phyloP scores from a whole-genome alignment of 148 eudicot genomes.

The Amaranthus palmeri region DNA sequence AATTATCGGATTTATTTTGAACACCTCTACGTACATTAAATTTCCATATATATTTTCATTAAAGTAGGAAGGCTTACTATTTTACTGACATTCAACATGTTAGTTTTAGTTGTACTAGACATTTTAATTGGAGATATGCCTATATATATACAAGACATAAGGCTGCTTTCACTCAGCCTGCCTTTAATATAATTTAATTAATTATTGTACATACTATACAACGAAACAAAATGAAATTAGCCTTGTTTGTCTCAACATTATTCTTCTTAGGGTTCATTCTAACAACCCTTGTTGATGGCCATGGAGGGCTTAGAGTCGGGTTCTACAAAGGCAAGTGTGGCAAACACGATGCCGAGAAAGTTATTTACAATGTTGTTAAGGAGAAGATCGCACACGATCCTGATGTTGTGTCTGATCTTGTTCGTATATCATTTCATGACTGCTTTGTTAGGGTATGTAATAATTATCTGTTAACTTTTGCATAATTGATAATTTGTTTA shows the following conservation, averaged over 20 bases:
- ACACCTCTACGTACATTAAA: no score
- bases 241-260: background rate
- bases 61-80: no score
- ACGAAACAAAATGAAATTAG: background rate
- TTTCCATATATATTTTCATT: no score
- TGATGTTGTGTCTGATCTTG: slow-evolving; percentile 8
- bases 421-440: slow-evolving; percentile 19
- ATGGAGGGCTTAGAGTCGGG: background rate
- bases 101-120: no score
- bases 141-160: no score
- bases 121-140: no score
- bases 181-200: no score
- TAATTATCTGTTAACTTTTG: background rate
- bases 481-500: background rate
- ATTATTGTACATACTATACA: no score
- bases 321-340: background rate
- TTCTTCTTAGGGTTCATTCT: background rate
- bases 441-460: slow-evolving; percentile 19
- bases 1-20: no score
- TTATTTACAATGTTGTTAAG: slow-evolving; percentile 16
- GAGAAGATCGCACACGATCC: background rate
- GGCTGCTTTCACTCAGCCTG: no score
- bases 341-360: slow-evolving; percentile 9
- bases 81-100: no score
- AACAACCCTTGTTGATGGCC: background rate